Conservation (phyloP, 495 filamentous ascomycete genomes). For the Neurospora sublineolata region DNA sequence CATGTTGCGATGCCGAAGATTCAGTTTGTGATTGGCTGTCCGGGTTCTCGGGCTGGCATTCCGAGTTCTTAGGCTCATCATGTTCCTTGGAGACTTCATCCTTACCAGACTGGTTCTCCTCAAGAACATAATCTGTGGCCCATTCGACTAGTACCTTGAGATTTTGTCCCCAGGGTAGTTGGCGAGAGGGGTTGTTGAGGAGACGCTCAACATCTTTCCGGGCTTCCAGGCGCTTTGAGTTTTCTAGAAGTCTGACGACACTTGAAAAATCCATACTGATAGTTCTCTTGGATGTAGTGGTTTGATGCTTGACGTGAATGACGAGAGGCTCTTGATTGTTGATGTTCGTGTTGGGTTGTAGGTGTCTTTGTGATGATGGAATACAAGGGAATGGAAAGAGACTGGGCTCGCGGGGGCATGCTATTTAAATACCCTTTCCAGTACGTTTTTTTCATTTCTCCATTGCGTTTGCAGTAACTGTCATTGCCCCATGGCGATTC, state of each 20-base stretch:
- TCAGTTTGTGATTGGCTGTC: not conserved
- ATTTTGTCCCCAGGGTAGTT: not conserved
- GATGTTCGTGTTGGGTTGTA: not conserved
- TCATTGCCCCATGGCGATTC: not conserved
- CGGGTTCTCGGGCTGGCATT: too few relatives aligned
- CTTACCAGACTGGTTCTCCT: not conserved
- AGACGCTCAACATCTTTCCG: not conserved
- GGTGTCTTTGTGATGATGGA: not conserved
- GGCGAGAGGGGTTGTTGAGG: not conserved
- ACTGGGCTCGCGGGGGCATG: not conserved
- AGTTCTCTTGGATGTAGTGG: not conserved
- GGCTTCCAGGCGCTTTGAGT: not conserved
- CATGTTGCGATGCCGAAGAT: not conserved
- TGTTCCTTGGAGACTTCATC: not conserved
- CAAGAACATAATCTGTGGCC: not conserved
- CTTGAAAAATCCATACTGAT: not conserved
- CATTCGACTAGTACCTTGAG: not conserved
- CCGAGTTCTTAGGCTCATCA: not conserved
- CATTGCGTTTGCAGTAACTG: not conserved
- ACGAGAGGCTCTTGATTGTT: not conserved
- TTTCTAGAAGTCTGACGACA: not conserved
- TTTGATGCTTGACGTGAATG: not conserved
- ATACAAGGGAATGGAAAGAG: not conserved
- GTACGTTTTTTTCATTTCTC: not conserved
- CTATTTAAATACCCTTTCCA: not conserved